Evolutionary conservation across 352 stramenopile species (phyloP).

Genomic region (Phytophthora syringae): DNA sequence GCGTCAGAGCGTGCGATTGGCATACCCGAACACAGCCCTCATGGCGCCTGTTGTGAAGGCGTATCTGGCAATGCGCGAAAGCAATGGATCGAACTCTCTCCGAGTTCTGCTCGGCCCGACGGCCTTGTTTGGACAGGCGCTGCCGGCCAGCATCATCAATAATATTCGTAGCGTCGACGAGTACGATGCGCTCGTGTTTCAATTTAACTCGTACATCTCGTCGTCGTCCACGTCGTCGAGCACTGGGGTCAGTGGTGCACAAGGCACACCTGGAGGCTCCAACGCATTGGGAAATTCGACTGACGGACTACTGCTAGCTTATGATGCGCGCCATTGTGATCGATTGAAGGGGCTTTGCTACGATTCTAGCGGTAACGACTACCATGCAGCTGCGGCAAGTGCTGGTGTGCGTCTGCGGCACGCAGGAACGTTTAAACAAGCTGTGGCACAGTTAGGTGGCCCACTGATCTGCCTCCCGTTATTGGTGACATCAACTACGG

Average conservation of each 20-base stretch:
- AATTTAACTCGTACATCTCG: slow-evolving; percentile 83
- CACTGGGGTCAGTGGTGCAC: slow-evolving; percentile 33
- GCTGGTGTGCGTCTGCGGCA: slow-evolving; percentile 65
- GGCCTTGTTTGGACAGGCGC: slow-evolving; percentile 62
- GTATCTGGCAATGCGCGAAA: slow-evolving; percentile 81
- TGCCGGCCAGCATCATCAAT: slow-evolving; percentile 64
- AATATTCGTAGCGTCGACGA: slow-evolving; percentile 77
- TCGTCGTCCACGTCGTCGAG: slow-evolving; percentile 65
- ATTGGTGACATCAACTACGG: slow-evolving; percentile 57
- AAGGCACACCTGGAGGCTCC: slow-evolving; percentile 25
- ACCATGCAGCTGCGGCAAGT: slow-evolving; percentile 64
- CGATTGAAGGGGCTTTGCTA: slow-evolving; percentile 67
- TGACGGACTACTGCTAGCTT: slow-evolving; percentile 68
- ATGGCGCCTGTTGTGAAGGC: slow-evolving; percentile 83
- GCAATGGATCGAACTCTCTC: slow-evolving; percentile 61
- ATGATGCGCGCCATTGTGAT: slow-evolving; percentile 73
- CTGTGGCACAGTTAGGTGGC: slow-evolving; percentile 66
- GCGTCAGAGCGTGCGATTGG: slow-evolving; percentile 73
- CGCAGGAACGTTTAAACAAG: slow-evolving; percentile 77
- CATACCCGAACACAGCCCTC: slow-evolving; percentile 80
- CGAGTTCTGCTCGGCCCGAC: slow-evolving; percentile 71
- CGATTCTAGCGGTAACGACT: slow-evolving; percentile 74
- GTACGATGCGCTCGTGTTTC: slow-evolving; percentile 76
- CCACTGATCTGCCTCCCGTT: slow-evolving; percentile 71
- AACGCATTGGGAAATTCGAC: slow-evolving; percentile 43